phyloP scores from a whole-genome alignment of 1,284 basidiomycete genomes.

The Moniliella sp. region DNA sequence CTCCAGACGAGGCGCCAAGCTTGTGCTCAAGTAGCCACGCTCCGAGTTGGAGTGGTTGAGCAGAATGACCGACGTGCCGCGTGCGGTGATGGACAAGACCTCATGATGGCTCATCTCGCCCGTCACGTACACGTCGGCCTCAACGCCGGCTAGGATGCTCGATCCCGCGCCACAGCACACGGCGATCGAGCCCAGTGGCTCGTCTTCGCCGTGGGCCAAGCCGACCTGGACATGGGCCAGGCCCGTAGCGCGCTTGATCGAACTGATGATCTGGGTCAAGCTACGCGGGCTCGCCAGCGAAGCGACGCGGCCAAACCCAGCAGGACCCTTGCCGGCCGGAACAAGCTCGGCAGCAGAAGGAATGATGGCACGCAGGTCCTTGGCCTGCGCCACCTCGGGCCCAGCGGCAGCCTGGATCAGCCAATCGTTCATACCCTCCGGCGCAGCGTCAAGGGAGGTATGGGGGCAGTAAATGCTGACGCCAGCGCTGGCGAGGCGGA shows the following conservation, averaged over 20 bases:
- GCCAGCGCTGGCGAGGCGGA: slow-evolving; percentile 56
- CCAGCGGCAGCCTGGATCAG: slow-evolving; percentile 10
- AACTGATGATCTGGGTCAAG: slow-evolving; percentile 2
- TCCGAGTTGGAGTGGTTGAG: slow-evolving; percentile 29
- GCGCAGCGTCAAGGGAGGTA: slow-evolving; percentile 58
- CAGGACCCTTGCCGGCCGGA: slow-evolving; percentile 2
- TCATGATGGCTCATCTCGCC: slow-evolving; percentile 29
- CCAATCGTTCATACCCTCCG: slow-evolving; percentile 53
- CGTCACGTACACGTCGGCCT: slow-evolving; percentile 23
- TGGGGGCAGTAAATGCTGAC: slow-evolving; percentile 73
- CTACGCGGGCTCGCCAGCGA: slow-evolving; percentile 2
- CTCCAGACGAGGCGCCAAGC: neutral
- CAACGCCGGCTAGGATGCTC: slow-evolving; percentile 10
- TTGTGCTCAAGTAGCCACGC: slow-evolving; percentile 3
- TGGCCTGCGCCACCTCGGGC: neutral
- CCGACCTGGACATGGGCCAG: slow-evolving; percentile 4
- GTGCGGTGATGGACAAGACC: slow-evolving; percentile 18
- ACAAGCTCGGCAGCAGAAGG: slow-evolving; percentile 2
- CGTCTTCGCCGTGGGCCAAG: neutral
- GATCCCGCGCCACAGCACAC: slow-evolving; percentile 27
- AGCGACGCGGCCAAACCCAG: slow-evolving; percentile 1
- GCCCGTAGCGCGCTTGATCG: slow-evolving; percentile 9
- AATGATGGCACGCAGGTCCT: neutral
- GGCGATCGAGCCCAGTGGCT: slow-evolving; percentile 10
- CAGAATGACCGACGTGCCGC: slow-evolving; percentile 20